A percentile compares a stretch with the other conserved stretches of the same genome.
phyloP scores from a whole-genome alignment of 345 rosid genomes.

The Triadica sebifera region DNA sequence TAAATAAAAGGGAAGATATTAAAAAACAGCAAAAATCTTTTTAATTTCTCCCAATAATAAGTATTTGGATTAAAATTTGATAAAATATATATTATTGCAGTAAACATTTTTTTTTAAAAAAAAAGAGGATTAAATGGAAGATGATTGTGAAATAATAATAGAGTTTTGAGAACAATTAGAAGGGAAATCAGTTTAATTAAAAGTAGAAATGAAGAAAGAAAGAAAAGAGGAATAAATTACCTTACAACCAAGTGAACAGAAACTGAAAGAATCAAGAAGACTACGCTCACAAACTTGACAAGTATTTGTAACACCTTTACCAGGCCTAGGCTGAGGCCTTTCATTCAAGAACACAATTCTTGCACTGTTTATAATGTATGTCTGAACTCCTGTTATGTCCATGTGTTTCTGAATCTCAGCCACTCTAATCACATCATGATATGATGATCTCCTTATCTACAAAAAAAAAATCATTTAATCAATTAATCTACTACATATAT shows the following conservation, averaged over 20 bases:
- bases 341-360: slow-evolving; percentile 93
- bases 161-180: too few relatives aligned
- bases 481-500: too few relatives aligned
- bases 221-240: slow-evolving; percentile 31
- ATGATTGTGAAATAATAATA: too few relatives aligned
- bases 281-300: slow-evolving; percentile 91
- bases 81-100: neutral
- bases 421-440: slow-evolving; percentile 98
- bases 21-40: neutral
- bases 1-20: too few relatives aligned
- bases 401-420: slow-evolving; percentile 81
- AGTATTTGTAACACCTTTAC: slow-evolving; percentile 89
- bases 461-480: neutral
- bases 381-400: slow-evolving; percentile 88
- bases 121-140: neutral
- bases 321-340: slow-evolving; percentile 97
- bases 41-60: neutral
- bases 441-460: slow-evolving; percentile 97
- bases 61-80: neutral
- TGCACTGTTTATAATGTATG: slow-evolving; percentile 96
- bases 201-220: neutral
- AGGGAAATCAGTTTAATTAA: neutral
- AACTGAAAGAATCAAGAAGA: slow-evolving; percentile 88
- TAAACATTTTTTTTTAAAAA: neutral
- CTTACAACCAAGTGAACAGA: slow-evolving; percentile 99